phyloP scores from a whole-genome alignment of 805 yeast species.

The Lipomyces anomalus region DNA sequence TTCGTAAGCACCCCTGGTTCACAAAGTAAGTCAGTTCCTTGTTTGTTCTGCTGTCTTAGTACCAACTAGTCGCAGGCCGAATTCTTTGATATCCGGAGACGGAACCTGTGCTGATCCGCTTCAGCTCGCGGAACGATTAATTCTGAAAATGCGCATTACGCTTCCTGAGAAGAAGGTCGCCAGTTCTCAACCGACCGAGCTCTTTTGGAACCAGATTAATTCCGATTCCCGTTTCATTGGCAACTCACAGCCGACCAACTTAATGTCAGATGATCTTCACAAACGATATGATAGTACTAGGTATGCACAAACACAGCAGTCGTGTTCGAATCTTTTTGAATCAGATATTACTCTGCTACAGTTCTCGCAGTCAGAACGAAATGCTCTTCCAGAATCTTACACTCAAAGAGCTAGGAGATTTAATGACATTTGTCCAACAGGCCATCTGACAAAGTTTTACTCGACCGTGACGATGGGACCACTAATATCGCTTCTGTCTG shows the following conservation, averaged over 20 bases:
- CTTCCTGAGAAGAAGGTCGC: constrained; percentile 14
- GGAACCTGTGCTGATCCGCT: constrained; percentile 53
- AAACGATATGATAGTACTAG: not conserved
- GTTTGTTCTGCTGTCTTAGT: too few relatives aligned
- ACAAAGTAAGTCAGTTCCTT: too few relatives aligned
- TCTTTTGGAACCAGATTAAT: too few relatives aligned
- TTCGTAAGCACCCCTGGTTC: constrained; percentile 54
- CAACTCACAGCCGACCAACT: constrained; percentile 17
- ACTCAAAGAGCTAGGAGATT: constrained; percentile 26
- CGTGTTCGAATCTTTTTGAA: constrained; percentile 1
- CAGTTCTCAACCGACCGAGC: not conserved
- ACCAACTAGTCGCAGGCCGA: too few relatives aligned
- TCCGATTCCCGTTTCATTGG: too few relatives aligned
- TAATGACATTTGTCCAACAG: constrained; percentile 34
- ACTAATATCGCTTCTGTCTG: constrained; percentile 39
- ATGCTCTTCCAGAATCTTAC: constrained; percentile 25
- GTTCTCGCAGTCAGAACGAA: constrained; percentile 11
- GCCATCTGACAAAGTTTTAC: constrained; percentile 49
- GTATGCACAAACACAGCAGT: constrained; percentile 13
- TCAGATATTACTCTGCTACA: constrained; percentile 13
- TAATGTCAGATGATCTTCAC: too few relatives aligned
- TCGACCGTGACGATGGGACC: constrained; percentile 42
- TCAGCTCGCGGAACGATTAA: constrained; percentile 45
- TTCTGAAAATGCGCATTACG: constrained; percentile 48
- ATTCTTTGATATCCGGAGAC: constrained; percentile 40